phyloP scores from a whole-genome alignment of 2,329 filamentous ascomycete species.

The Camillea tinctor region DNA sequence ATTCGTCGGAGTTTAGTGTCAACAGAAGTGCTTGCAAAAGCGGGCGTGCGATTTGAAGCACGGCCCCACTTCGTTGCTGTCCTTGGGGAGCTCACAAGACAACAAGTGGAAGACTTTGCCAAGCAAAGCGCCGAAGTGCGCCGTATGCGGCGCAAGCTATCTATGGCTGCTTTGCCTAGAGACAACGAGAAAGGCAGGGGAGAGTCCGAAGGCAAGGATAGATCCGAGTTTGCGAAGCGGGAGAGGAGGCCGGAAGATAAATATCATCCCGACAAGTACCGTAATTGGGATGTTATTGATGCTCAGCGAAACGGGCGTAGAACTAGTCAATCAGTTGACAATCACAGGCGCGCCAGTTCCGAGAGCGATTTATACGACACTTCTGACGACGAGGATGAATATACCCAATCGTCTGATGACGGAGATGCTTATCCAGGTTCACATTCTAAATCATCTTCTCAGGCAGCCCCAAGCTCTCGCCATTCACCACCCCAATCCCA shows the following conservation, averaged over 20 bases:
- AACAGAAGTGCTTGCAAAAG: constrained; percentile 55
- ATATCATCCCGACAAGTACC: constrained; percentile 33
- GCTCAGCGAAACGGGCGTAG: constrained; percentile 14
- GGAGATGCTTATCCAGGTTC: constrained; percentile 16
- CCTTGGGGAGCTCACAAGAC: constrained; percentile 52
- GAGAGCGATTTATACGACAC: constrained; percentile 30
- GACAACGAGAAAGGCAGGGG: not conserved
- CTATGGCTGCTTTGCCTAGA: not conserved
- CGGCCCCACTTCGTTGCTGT: constrained; percentile 60
- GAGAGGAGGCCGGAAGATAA: constrained; percentile 23
- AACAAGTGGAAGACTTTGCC: constrained; percentile 53
- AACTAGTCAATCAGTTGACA: constrained; percentile 23
- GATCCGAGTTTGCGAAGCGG: constrained; percentile 24
- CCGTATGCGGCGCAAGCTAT: constrained; percentile 30
- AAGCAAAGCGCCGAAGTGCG: constrained; percentile 48
- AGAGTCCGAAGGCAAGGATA: not conserved
- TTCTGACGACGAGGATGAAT: constrained; percentile 18
- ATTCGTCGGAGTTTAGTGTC: constrained; percentile 56
- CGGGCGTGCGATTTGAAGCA: constrained; percentile 59
- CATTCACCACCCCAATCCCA: constrained; percentile 13
- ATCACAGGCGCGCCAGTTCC: constrained; percentile 18
- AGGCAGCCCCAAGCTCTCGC: not conserved
- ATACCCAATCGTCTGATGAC: not conserved
- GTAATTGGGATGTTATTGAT: constrained; percentile 31
- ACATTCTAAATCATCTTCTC: constrained; percentile 13